Evolutionary conservation across 164 flowering plant genomes (phyloP), one percentile per base, ranked within the genome.

Genomic region (Akebia trifoliata): DNA sequence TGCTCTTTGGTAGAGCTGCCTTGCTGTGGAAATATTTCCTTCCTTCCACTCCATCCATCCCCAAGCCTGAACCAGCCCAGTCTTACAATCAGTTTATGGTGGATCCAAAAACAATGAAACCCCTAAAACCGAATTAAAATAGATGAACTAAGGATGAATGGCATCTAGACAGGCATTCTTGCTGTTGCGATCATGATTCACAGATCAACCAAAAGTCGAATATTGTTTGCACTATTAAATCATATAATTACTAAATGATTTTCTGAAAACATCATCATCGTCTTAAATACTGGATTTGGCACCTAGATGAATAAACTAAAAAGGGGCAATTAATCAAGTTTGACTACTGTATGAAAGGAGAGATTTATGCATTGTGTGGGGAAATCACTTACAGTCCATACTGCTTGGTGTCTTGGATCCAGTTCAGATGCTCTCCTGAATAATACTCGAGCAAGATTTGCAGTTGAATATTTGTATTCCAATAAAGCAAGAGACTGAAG

Each of bases 31-130:
- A 36, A 89, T 56, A 69, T 89, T 86, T 56, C 98, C 98, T 78
- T 92, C 98, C 70, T 85, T 93, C 97, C 98, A 93, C 63, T 93
- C 98, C 95, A 93, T 85, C 98, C 98, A 93, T 39, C 98, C 97
- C 97, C 98, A 93, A 49, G 91, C 98, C 97, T 87, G 63, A 66
- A 68, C n/a, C 31, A 64, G 20, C 14, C 37, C 7, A 54, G 51
- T 22, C 51, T 54, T 55, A 45, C 37, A 44, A 48, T 57, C 46
- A 60, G 59, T 35, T 59, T 38, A 18, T 48, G 21, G 34, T 37
- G 30, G 52, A 46, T 32, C 28, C 34, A 8, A 39, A 17, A 49
- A 14, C n/a, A 40, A 36, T 35, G n/a, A 21, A 21, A 52, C 26
- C 30, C 15, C 15, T 30, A 47, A 8, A 54, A 51, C 12, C 42